A percentile compares a stretch with the other conserved stretches of the same genome.
phyloP scores from a whole-genome alignment of 2,329 filamentous ascomycete genomes.

The Cytospora piceae region DNA sequence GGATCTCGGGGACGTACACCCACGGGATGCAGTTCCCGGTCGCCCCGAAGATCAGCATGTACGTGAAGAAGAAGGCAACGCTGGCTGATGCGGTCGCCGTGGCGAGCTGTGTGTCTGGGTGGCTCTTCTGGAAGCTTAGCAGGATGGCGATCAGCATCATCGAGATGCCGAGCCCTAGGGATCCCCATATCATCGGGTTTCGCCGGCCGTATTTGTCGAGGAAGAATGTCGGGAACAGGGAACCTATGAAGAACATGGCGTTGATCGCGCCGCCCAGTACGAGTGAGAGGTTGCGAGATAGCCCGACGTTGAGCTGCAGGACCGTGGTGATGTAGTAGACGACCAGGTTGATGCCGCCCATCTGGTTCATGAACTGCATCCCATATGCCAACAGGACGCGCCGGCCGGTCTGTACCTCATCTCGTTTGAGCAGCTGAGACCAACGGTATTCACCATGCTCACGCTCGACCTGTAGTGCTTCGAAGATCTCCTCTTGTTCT shows the following conservation, averaged over 20 bases:
- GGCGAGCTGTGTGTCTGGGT: constrained; percentile 24
- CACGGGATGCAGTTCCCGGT: constrained; percentile 43
- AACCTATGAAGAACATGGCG: constrained; percentile 45
- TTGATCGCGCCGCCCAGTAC: constrained; percentile 44
- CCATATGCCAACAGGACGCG: constrained; percentile 52
- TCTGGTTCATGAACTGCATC: constrained; percentile 55
- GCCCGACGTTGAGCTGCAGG: constrained; percentile 41
- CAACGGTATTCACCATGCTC: constrained; percentile 41
- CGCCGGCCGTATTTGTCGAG: constrained; percentile 39
- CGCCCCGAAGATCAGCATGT: constrained; percentile 37
- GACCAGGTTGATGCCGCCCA: constrained; percentile 51
- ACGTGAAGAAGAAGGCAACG: constrained; percentile 44
- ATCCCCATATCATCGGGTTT: constrained; percentile 50
- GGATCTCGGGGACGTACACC: constrained; percentile 44
- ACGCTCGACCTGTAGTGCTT: constrained; percentile 31
- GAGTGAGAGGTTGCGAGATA: constrained; percentile 37
- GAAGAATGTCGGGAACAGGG: constrained; percentile 30
- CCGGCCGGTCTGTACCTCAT: constrained; percentile 46
- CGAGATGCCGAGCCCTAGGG: constrained; percentile 38
- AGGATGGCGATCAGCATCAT: constrained; percentile 46
- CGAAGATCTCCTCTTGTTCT: constrained; percentile 46
- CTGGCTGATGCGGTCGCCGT: constrained; percentile 35
- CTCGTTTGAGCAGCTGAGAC: constrained; percentile 47
- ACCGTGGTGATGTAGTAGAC: constrained; percentile 44
- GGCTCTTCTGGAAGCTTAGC: constrained; percentile 34